phyloP scores from a whole-genome alignment of 176 grass and related monocot genomes.

The Zea mays region Zm-B73-REFERENCE-NAM-5.0 NC_050096.1:42906501-42907000 shows the following conservation, averaged over 20 bases:
- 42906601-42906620: slow-evolving; percentile 89
- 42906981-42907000: slow-evolving; percentile 71
- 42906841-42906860: slow-evolving; percentile 87
- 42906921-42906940: slow-evolving; percentile 88
- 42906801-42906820: slow-evolving; percentile 95
- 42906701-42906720: slow-evolving; percentile 91
- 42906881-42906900: slow-evolving; percentile 99
- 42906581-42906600: slow-evolving; percentile 97
- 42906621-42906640: slow-evolving; percentile 70
- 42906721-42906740: slow-evolving; percentile 92
- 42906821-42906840: slow-evolving; percentile 98
- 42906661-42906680: slow-evolving; percentile 80
- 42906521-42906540: slow-evolving; percentile 96
- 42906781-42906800: slow-evolving; percentile 96
- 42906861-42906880: slow-evolving; percentile 87
- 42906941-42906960: slow-evolving; percentile 91
- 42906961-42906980: slow-evolving; percentile 66
- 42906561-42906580: slow-evolving; percentile 98
- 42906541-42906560: slow-evolving; percentile 96
- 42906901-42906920: slow-evolving; percentile 91
- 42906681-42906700: slow-evolving; percentile 91
- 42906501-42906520: slow-evolving; percentile 80
- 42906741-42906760: slow-evolving; percentile 87
- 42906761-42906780: slow-evolving; percentile 99
- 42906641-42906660: slow-evolving; percentile 82